A percentile compares a stretch with the other conserved stretches of the same genome.
These are phyloP conservation scores for Boletus speciosus DNA, from an alignment of 768 basidiomycete genomes.

Conservation along the genomic window DNA sequence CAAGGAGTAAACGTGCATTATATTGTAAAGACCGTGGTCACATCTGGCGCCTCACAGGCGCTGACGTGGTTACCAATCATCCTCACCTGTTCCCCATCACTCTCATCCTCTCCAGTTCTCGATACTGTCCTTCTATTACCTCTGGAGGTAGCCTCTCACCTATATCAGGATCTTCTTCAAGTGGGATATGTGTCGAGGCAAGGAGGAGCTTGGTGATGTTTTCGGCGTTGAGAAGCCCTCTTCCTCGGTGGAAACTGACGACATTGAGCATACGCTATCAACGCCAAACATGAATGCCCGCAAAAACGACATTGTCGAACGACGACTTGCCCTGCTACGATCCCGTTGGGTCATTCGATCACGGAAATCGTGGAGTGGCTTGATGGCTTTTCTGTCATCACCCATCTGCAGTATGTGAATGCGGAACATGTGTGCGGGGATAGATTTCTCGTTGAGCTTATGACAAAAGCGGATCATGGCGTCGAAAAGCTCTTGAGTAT, in stretches of 20 bases:
- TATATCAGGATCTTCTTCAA: slow-evolving; percentile 21
- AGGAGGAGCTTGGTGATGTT: slow-evolving; percentile 20
- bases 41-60: too few species aligned
- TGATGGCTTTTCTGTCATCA: slow-evolving; percentile 18
- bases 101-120: slow-evolving; percentile 14
- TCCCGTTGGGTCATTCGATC: slow-evolving; percentile 17
- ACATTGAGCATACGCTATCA: slow-evolving; percentile 18
- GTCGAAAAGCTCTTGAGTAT: slow-evolving; percentile 11
- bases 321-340: slow-evolving; percentile 9
- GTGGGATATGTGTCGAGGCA: slow-evolving; percentile 14
- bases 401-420: slow-evolving; percentile 26
- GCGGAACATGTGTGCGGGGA: slow-evolving; percentile 20
- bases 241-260: slow-evolving; percentile 24
- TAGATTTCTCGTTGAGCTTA: slow-evolving; percentile 2
- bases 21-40: too few species aligned
- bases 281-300: not conserved
- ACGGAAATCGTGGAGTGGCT: slow-evolving; percentile 21
- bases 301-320: not conserved
- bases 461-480: slow-evolving; percentile 8
- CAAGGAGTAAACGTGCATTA: not conserved
- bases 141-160: slow-evolving; percentile 8
- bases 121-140: slow-evolving; percentile 11
- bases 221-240: slow-evolving; percentile 20
- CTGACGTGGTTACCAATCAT: not conserved
- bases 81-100: not conserved